phyloP scores from a whole-genome alignment of 805 yeast genomes.

The Pichia deserticola region DNA sequence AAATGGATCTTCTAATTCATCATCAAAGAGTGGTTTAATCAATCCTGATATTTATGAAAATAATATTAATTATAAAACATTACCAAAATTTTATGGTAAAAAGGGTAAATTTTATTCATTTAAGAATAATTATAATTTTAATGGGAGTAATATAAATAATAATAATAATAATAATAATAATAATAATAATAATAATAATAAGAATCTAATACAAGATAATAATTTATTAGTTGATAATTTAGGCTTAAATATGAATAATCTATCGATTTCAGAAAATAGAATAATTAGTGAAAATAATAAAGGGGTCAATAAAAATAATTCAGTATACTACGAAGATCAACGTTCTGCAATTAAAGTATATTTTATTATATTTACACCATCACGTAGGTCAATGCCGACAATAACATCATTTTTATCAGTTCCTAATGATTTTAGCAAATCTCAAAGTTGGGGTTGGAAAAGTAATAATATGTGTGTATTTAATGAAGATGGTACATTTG shows the following conservation, averaged over 20 bases:
- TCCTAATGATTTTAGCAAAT: slow-evolving; percentile 44
- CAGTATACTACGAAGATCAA: slow-evolving; percentile 35
- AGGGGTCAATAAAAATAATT: not conserved
- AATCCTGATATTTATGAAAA: slow-evolving; percentile 32
- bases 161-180: too few species aligned
- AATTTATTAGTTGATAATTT: slow-evolving; percentile 16
- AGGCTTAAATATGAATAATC: slow-evolving; percentile 14
- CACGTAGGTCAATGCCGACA: slow-evolving; percentile 37
- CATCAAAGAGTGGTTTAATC: slow-evolving; percentile 33
- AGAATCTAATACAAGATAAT: too few species aligned
- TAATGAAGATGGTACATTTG: slow-evolving; percentile 40
- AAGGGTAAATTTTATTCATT: not conserved
- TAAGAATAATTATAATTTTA: too few species aligned
- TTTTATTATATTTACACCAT: slow-evolving; percentile 48
- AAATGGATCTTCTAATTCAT: slow-evolving; percentile 25
- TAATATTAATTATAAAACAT: slow-evolving; percentile 20
- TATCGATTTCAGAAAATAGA: slow-evolving; percentile 14
- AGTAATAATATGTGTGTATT: slow-evolving; percentile 47
- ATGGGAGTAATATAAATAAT: too few species aligned
- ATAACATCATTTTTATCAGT: slow-evolving; percentile 47
- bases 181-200: too few species aligned
- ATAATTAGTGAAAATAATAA: not conserved
- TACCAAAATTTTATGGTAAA: slow-evolving; percentile 16
- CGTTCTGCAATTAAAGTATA: slow-evolving; percentile 40
- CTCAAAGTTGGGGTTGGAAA: slow-evolving; percentile 61